Evolutionary conservation across 2,329 filamentous ascomycete genomes (phyloP), one percentile per base, ranked within the genome.

Genomic region (Hypoxylon sp.): DNA sequence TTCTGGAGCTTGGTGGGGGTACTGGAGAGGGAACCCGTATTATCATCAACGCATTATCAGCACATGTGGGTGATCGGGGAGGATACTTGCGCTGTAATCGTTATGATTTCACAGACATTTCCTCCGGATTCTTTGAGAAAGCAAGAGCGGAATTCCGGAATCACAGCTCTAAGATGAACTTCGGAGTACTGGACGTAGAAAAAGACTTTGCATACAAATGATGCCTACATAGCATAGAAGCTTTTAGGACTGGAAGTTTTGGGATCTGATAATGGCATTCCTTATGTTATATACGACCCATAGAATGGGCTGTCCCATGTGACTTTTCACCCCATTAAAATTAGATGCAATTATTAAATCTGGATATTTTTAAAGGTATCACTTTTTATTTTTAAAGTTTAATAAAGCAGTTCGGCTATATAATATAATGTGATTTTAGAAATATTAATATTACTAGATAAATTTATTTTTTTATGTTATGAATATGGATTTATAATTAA

Each of bases 31-130:
- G 42, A 2, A 61, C 59, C 1, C 40, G 55, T 3, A 50, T 23
- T 1, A 13, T 62, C 1, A 15, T 62, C n/a, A 17, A 18, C 4
- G 33, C 54, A 2, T 46, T 65, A 1, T 27, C n/a, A 11, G 31
- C 56, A 3, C 23, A 24, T 8, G 46, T 8, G 1, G 51, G 27
- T 3, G 21, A 37, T 20, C 17, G 10, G n/a, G 21, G 13, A 1
- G 27, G 33, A 1, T 23, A 17, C 4, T 29, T 59, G 5, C 41
- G 62, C 6, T 66, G 57, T 23, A 45, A 45, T n/a, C 21, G 51
- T n/a, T 65, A 67, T 37, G 47, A 60, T 11, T 65, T 65, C 35
- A 63, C 64, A 1, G 64, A 67, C 29, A 26, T 62, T 4, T 67
- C 62, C 1, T 3, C 52, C 1, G 49, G 24, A 1, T 60, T 57